These are phyloP conservation scores for Onygenales sp. DNA, from an alignment of 2,329 filamentous ascomycete species.

Conservation along the genomic window DNA sequence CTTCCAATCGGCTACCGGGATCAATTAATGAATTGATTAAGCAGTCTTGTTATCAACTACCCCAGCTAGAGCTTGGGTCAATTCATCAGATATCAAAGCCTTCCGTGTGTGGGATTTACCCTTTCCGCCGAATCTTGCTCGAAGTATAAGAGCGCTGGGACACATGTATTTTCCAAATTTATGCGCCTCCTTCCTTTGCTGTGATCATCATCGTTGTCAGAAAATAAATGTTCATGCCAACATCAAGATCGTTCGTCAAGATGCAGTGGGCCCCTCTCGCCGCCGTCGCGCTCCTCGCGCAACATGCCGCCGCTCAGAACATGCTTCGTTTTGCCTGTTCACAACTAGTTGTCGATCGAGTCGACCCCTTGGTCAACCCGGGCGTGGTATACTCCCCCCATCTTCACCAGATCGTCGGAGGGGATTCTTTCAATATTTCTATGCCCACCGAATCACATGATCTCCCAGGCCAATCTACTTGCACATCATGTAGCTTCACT, in stretches of 20 bases:
- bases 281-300: not conserved
- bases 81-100: not conserved
- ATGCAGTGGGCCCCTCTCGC: not conserved
- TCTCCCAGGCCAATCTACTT: conserved; percentile 18
- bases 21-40: not conserved
- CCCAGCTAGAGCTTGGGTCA: not conserved
- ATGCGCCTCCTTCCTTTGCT: not conserved
- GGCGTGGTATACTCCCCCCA: conserved; percentile 35
- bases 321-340: not conserved
- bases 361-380: conserved; percentile 39
- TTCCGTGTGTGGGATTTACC: not conserved
- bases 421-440: conserved; percentile 38
- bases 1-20: not conserved
- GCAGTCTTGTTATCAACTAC: not conserved
- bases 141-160: not conserved
- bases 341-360: conserved; percentile 31
- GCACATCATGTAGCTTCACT: conserved; percentile 33
- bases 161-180: not conserved
- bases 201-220: not conserved
- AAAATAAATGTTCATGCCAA: not conserved
- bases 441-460: conserved; percentile 32
- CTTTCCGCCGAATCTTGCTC: not conserved
- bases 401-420: conserved; percentile 40
- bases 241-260: not conserved
- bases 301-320: not conserved